Evolutionary conservation across 192 early-diverging fungal genomes (phyloP).

Genomic region (Coemansia sp.): DNA sequence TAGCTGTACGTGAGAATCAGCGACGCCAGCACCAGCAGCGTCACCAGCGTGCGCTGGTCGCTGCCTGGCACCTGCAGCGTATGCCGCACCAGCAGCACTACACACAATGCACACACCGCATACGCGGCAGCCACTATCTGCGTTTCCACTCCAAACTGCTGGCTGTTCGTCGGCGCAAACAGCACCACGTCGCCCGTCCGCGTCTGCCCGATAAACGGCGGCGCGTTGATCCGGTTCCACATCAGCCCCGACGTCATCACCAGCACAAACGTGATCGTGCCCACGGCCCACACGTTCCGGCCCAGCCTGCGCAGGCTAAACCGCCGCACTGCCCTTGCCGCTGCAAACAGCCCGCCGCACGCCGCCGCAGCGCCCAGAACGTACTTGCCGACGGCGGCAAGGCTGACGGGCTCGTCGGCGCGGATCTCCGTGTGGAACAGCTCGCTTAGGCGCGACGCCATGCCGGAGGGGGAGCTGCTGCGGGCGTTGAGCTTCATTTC

Average conservation of each 20-base stretch:
- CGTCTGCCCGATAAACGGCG: slow-evolving; percentile 45
- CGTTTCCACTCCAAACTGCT: slow-evolving; percentile 51
- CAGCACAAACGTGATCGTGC: slow-evolving; percentile 42
- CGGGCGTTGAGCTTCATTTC: slow-evolving; percentile 29
- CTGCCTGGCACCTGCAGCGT: slow-evolving; percentile 32
- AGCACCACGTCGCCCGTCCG: slow-evolving; percentile 30
- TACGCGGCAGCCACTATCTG: slow-evolving; percentile 52
- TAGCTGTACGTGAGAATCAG: slow-evolving; percentile 48
- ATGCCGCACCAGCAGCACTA: slow-evolving; percentile 48
- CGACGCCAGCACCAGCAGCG: slow-evolving; percentile 31
- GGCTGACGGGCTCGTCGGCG: slow-evolving; percentile 29
- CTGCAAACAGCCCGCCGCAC: slow-evolving; percentile 12
- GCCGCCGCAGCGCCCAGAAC: slow-evolving; percentile 5
- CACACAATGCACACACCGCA: slow-evolving; percentile 41
- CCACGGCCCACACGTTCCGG: slow-evolving; percentile 34
- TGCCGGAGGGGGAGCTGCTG: slow-evolving; percentile 18
- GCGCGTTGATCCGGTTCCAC: slow-evolving; percentile 53
- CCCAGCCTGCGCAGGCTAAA: slow-evolving; percentile 29
- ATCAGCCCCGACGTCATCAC: slow-evolving; percentile 54
- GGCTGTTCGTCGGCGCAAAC: slow-evolving; percentile 42
- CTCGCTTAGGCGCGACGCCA: slow-evolving; percentile 38
- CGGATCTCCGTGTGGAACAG: slow-evolving; percentile 33
- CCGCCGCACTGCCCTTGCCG: slow-evolving; percentile 21
- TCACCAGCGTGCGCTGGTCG: slow-evolving; percentile 45
- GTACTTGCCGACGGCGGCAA: slow-evolving; percentile 19